Evolutionary conservation across 148 eudicot genomes (phyloP).

Genomic region (Vaccinium macrocarpon): DNA sequence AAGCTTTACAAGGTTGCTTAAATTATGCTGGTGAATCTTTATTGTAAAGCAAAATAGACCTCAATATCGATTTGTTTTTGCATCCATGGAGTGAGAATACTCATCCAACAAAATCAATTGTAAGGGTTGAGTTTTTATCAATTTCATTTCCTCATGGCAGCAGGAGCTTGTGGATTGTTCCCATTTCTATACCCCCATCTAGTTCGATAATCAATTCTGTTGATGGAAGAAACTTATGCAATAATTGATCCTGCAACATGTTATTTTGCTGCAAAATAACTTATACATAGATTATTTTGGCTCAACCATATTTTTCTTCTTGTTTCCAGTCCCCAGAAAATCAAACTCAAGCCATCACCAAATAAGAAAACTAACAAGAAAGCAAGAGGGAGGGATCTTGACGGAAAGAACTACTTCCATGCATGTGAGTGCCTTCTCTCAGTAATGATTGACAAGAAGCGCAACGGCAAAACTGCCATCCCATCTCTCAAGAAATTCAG

Average conservation of each 20-base stretch:
- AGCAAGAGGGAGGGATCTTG: conserved; percentile 40
- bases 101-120: neutral
- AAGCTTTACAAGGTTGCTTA: neutral
- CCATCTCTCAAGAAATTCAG: conserved; percentile 63
- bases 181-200: neutral
- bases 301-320: neutral
- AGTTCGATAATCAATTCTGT: neutral
- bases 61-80: neutral
- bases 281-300: neutral
- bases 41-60: neutral
- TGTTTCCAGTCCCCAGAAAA: conserved; percentile 43
- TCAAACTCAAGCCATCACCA: conserved; percentile 27
- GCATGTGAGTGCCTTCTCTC: conserved; percentile 77
- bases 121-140: neutral
- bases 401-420: conserved; percentile 45
- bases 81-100: neutral
- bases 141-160: neutral
- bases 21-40: neutral
- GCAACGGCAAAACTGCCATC: conserved; percentile 38
- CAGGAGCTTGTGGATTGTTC: neutral
- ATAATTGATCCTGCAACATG: neutral
- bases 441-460: conserved; percentile 54
- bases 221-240: neutral
- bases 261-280: neutral
- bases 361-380: conserved; percentile 42